Conservation (phyloP, 2,329 filamentous ascomycete genomes). For the Colletotrichum karsti region DNA sequence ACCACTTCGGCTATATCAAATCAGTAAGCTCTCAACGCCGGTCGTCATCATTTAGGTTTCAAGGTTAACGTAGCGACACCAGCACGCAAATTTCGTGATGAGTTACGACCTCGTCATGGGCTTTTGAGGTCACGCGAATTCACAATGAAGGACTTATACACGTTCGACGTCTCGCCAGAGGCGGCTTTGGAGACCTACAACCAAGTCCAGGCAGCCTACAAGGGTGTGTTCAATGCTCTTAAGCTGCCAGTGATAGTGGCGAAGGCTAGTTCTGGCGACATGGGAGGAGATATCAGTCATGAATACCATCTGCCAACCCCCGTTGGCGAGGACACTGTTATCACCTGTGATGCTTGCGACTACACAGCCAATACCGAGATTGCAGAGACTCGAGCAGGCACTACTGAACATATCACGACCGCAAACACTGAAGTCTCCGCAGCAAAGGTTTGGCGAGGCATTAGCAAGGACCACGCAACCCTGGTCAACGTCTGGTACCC, state of each 20-base stretch:
- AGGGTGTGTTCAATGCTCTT: constrained; percentile 80
- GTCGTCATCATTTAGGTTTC: not conserved
- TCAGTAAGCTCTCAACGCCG: constrained; percentile 65
- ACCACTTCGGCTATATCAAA: constrained; percentile 89
- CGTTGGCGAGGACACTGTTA: constrained; percentile 86
- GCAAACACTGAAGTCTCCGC: constrained; percentile 34
- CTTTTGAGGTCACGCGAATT: constrained; percentile 91
- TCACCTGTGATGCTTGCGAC: constrained; percentile 77
- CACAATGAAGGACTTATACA: constrained; percentile 98
- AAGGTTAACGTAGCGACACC: not conserved
- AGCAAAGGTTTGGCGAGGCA: constrained; percentile 66
- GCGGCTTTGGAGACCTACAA: constrained; percentile 84
- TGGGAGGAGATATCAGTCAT: constrained; percentile 92
- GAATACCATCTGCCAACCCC: constrained; percentile 88
- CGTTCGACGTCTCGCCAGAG: constrained; percentile 77
- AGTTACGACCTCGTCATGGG: constrained; percentile 87
- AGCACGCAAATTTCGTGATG: constrained; percentile 95
- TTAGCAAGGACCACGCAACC: constrained; percentile 72
- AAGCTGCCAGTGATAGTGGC: constrained; percentile 86
- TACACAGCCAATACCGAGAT: constrained; percentile 91
- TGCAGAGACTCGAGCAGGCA: constrained; percentile 51
- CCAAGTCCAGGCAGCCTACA: constrained; percentile 78
- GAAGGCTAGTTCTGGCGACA: constrained; percentile 92
- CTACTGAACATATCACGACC: not conserved
- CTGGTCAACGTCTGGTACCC: constrained; percentile 76